A percentile compares a stretch with the other conserved stretches of the same genome.
Evolutionary conservation across 768 basidiomycete species (phyloP).

Genomic region (Wakefieldia striispora): DNA sequence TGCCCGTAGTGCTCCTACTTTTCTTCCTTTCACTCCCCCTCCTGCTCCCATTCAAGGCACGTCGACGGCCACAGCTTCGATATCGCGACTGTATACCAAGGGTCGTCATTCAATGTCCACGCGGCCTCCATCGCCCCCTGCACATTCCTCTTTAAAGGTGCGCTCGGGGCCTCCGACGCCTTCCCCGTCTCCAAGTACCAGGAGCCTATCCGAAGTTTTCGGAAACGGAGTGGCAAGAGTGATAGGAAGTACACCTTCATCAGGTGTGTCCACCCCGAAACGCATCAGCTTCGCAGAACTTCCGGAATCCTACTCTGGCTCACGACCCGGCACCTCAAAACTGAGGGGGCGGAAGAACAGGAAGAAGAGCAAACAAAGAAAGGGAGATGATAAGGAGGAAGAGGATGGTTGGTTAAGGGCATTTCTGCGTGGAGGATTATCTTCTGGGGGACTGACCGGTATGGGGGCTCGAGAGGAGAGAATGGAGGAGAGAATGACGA

Average conservation of each 20-base stretch:
- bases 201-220: constrained; percentile 27
- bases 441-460: constrained; percentile 22
- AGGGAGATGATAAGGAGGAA: constrained; percentile 31
- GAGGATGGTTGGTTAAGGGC: constrained; percentile 24
- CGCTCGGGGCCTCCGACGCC: constrained; percentile 37
- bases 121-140: constrained; percentile 59
- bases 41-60: constrained; percentile 59
- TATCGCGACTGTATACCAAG: constrained; percentile 75
- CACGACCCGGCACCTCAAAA: constrained; percentile 33
- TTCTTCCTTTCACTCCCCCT: constrained; percentile 41
- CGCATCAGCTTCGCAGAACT: constrained; percentile 77
- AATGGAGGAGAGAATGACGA: constrained; percentile 50
- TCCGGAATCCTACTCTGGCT: constrained; percentile 60
- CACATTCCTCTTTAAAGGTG: constrained; percentile 45
- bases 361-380: constrained; percentile 35
- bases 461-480: constrained; percentile 42
- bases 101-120: constrained; percentile 58
- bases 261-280: constrained; percentile 60
- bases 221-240: constrained; percentile 29
- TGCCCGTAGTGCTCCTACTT: constrained; percentile 17
- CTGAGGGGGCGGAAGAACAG: constrained; percentile 31
- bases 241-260: constrained; percentile 43
- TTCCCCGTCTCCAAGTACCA: constrained; percentile 33
- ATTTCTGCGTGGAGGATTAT: constrained; percentile 19
- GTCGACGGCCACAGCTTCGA: constrained; percentile 72